Evolutionary conservation across 345 rosid species (phyloP).

Genomic region (Salix purpurea): DNA sequence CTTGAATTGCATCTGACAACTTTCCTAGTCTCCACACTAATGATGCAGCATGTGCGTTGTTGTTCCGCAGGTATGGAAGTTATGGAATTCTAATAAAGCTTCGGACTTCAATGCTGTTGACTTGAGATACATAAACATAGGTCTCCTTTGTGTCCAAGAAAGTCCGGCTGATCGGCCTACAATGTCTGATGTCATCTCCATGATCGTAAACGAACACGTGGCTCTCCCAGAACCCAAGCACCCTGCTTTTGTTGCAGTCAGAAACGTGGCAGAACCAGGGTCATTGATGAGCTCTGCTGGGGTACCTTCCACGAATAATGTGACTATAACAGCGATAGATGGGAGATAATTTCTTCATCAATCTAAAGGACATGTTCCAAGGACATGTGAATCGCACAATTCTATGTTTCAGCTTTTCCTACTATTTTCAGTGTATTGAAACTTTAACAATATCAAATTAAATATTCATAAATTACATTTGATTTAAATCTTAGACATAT

Average conservation of each 20-base stretch:
- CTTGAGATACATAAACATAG: background rate
- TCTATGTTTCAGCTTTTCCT: too few species aligned
- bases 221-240: background rate
- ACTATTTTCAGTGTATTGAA: too few species aligned
- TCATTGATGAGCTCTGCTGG: background rate
- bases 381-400: too few species aligned
- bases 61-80: background rate
- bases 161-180: slow-evolving; percentile 8
- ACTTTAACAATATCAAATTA: too few species aligned
- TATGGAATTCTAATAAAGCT: background rate
- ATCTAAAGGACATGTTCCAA: too few species aligned
- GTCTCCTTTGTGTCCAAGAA: background rate
- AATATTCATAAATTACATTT: too few species aligned
- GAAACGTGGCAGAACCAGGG: background rate
- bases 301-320: background rate
- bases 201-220: background rate
- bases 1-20: background rate
- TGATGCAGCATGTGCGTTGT: background rate
- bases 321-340: background rate
- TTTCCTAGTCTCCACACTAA: background rate
- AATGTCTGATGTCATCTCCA: slow-evolving; percentile 5
- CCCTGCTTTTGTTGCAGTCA: background rate
- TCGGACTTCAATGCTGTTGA: background rate
- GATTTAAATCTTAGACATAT: too few species aligned
- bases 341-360: background rate